Evolutionary conservation across 2,329 filamentous ascomycete species (phyloP).

Genomic region (Fusarium decemcellulare): DNA sequence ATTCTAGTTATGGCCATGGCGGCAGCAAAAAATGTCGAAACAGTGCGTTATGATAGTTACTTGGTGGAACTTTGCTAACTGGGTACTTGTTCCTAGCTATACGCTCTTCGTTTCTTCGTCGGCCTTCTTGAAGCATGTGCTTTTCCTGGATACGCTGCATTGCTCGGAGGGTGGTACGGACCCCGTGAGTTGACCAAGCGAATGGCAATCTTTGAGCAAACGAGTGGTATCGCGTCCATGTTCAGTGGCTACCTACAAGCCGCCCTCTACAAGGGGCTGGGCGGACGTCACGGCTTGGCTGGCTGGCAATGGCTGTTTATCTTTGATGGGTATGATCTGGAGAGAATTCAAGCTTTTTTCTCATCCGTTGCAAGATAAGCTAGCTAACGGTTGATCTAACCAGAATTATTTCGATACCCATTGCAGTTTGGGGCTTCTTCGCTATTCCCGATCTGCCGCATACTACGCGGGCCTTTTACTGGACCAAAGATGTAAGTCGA

Average conservation of each 20-base stretch:
- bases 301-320: conserved; percentile 1
- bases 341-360: too few species aligned
- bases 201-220: not conserved
- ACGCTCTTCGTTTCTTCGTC: not conserved
- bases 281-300: not conserved
- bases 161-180: not conserved
- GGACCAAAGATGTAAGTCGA: not conserved
- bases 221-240: not conserved
- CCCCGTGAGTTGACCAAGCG: not conserved
- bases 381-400: not conserved
- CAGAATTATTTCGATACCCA: conserved; percentile 1
- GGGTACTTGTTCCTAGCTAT: not conserved
- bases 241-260: not conserved
- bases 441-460: not conserved
- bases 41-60: not conserved
- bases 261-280: not conserved
- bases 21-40: not conserved
- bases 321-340: not conserved
- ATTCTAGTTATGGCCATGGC: not conserved
- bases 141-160: not conserved
- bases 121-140: not conserved
- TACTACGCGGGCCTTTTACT: conserved; percentile 3
- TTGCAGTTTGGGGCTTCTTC: not conserved
- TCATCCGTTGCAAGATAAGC: too few species aligned
- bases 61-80: not conserved